phyloP scores from a whole-genome alignment of 805 yeast genomes.

The Saccharomyces kudriavzevii region DNA sequence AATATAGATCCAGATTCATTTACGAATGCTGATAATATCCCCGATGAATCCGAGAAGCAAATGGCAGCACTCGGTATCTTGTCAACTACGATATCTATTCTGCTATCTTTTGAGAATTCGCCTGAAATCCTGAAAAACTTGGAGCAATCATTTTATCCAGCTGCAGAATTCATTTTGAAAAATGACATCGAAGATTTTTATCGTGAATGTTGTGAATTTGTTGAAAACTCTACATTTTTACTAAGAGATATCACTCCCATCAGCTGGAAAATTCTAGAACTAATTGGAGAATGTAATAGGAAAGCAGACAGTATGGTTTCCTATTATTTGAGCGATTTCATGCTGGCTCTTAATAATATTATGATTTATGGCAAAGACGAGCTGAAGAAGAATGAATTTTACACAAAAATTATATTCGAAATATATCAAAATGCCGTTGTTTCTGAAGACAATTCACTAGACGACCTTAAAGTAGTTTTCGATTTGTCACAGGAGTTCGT shows the following conservation, averaged over 20 bases:
- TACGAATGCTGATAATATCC: conserved; percentile 29
- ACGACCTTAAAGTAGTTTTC: conserved; percentile 51
- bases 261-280: conserved; percentile 67
- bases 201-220: conserved; percentile 68
- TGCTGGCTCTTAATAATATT: conserved; percentile 67
- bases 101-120: conserved; percentile 77
- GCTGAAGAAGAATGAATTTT: conserved; percentile 39
- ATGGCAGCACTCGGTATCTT: conserved; percentile 77
- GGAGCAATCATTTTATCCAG: conserved; percentile 62
- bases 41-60: conserved; percentile 55
- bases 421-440: conserved; percentile 38
- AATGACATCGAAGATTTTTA: conserved; percentile 65
- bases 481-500: conserved; percentile 59
- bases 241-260: conserved; percentile 53
- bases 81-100: conserved; percentile 73
- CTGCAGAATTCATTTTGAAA: conserved; percentile 56
- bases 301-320: conserved; percentile 45
- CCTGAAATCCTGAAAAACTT: conserved; percentile 53
- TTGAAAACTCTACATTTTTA: conserved; percentile 58
- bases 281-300: conserved; percentile 33
- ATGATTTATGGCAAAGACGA: conserved; percentile 51
- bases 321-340: conserved; percentile 65
- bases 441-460: conserved; percentile 42
- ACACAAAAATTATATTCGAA: conserved; percentile 42
- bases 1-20: conserved; percentile 36